These are phyloP conservation scores for Peronospora belbahrii DNA, from an alignment of 352 stramenopile species.

Conservation along the genomic window DNA sequence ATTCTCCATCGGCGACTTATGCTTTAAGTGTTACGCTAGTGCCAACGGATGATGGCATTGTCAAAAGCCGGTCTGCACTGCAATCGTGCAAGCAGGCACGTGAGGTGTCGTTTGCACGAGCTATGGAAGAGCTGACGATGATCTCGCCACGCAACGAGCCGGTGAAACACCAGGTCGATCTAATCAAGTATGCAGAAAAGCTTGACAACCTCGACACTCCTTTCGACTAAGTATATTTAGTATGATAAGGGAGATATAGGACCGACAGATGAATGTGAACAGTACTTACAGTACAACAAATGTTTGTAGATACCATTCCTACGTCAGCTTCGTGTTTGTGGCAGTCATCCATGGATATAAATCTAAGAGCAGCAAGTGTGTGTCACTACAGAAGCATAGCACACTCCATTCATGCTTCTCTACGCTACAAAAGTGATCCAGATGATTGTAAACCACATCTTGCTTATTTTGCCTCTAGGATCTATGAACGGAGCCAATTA, in stretches of 20 bases:
- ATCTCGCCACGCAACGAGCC: constrained; percentile 71
- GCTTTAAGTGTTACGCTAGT: constrained; percentile 59
- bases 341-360: background rate
- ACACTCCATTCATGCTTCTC: background rate
- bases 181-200: constrained; percentile 82
- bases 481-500: constrained; percentile 38
- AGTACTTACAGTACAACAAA: constrained; percentile 8
- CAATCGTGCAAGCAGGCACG: constrained; percentile 68
- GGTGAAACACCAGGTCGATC: constrained; percentile 68
- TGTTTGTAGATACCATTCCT: background rate
- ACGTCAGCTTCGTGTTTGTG: background rate
- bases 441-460: background rate
- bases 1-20: constrained; percentile 28
- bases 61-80: constrained; percentile 60
- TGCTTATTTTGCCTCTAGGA: too few relatives aligned
- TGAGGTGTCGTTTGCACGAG: constrained; percentile 61
- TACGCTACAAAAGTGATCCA: background rate
- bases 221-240: constrained; percentile 60
- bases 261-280: constrained; percentile 24
- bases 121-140: constrained; percentile 70
- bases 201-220: constrained; percentile 57
- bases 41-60: constrained; percentile 48
- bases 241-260: constrained; percentile 16
- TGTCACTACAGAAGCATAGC: too few relatives aligned
- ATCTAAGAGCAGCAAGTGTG: too few relatives aligned